Evolutionary conservation across 768 basidiomycete species (phyloP), one percentile per base, ranked within the genome.

Genomic region (Leccinum barrowsii): DNA sequence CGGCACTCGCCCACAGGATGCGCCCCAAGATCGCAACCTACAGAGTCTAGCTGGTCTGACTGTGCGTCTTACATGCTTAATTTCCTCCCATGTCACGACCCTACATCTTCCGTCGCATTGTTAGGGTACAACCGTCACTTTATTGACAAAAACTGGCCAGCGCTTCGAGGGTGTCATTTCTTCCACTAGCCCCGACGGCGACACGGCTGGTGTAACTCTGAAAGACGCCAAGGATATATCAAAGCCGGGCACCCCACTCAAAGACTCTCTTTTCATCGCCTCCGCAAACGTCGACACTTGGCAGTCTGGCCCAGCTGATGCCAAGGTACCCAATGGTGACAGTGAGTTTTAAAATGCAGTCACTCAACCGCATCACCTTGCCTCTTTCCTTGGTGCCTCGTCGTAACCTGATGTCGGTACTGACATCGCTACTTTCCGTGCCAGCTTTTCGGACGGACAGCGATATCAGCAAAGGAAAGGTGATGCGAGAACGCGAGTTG

Each of bases 371-470:
- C 21, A 22, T 51, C 44, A 17, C 22, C 5, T 19, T 21, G 50
- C 19, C 40, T 42, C 6, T 22, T 4, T 40, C 40, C 10, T 56
- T 19, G 49, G n/a, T 37, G 52, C 19, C n/a, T 56, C 24, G 11
- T 21, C 30, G 35, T 47, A 6, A 32, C 24, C 44, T 40, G 40
- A 17, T 40, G 17, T 46, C 28, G 52, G 24, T 57, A 13, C 58
- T 71, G 34, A 74, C 65, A 32, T 37, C 7, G 21, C 22, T 42
- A 54, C 19, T 54, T 63, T 56, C 56, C 53, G 37, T 56, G 28
- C 35, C 62, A 91, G 90, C 85, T 15, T 93, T 93, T 77, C 82
- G 89, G 63, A 94, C 90, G 24, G 91, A 93, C 69, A 77, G 83
- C 8, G 91, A 93, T 63, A 93, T 94, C 65, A 82, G 80, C 66